Evolutionary conservation across 139 green algal genomes (phyloP).

Genomic region (Coelastrella sp.): DNA sequence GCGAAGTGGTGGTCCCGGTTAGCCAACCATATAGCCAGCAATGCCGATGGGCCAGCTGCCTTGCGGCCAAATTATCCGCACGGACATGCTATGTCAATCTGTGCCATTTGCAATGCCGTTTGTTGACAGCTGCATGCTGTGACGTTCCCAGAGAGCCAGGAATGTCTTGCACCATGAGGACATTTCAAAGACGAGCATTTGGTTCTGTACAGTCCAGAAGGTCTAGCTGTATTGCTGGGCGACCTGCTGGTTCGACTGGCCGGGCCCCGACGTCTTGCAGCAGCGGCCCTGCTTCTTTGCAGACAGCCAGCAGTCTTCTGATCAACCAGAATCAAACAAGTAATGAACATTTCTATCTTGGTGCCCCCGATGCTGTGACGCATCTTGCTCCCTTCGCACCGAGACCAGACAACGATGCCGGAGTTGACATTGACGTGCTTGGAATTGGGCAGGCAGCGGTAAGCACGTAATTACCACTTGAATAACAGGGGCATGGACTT

Average conservation of each 20-base stretch:
- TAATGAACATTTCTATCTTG: neutral
- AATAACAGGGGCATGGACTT: no score
- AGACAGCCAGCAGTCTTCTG: neutral
- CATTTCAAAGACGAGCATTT: neutral
- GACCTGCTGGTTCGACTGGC: neutral
- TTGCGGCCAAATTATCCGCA: no score
- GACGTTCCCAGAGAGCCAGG: neutral
- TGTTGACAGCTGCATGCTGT: neutral
- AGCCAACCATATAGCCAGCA: neutral
- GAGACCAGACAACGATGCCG: neutral
- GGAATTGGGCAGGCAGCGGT: slow-evolving; percentile 80
- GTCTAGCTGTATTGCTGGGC: neutral
- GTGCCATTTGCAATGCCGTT: no score
- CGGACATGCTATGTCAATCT: no score
- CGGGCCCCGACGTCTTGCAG: neutral
- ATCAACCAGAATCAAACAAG: neutral
- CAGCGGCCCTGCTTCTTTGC: neutral
- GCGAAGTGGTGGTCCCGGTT: neutral
- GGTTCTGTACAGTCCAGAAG: neutral
- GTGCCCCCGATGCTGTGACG: neutral
- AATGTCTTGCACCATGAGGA: neutral
- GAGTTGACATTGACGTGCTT: slow-evolving; percentile 57
- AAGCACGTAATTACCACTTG: slow-evolving; percentile 57
- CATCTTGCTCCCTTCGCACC: neutral
- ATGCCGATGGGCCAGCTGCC: neutral